A percentile compares a stretch with the other conserved stretches of the same genome.
These are phyloP conservation scores for Neonectria faginata DNA, from an alignment of 2,329 filamentous ascomycete genomes.

Conservation along the genomic window DNA sequence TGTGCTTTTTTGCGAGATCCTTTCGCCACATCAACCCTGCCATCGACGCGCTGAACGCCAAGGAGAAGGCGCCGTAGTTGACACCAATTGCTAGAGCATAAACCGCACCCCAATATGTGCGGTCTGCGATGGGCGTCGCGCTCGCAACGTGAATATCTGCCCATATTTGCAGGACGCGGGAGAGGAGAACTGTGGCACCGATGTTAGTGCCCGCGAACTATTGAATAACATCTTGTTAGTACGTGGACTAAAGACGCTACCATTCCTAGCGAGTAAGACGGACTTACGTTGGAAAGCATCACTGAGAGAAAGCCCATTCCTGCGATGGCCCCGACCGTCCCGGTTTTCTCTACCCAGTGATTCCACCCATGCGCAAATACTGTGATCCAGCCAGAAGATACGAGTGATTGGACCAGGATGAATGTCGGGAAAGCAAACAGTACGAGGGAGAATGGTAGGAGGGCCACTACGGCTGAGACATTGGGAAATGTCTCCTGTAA, in stretches of 20 bases:
- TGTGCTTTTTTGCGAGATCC: slow-evolving; percentile 75
- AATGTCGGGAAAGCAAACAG: slow-evolving; percentile 83
- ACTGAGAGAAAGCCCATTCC: slow-evolving; percentile 81
- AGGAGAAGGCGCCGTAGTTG: slow-evolving; percentile 80
- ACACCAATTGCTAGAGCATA: slow-evolving; percentile 81
- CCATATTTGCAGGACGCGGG: slow-evolving; percentile 77
- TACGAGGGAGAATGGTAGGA: slow-evolving; percentile 75
- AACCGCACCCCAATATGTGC: slow-evolving; percentile 79
- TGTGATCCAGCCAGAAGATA: slow-evolving; percentile 79
- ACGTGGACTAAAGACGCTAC: too few relatives aligned
- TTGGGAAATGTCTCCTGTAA: slow-evolving; percentile 78
- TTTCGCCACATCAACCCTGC: slow-evolving; percentile 80
- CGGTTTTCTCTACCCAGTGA: slow-evolving; percentile 77
- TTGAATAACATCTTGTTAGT: neutral
- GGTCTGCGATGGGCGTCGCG: slow-evolving; percentile 65
- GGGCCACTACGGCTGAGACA: slow-evolving; percentile 70
- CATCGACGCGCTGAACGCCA: slow-evolving; percentile 77
- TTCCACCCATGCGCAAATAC: slow-evolving; percentile 81
- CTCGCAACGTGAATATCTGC: slow-evolving; percentile 65
- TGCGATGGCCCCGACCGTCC: slow-evolving; percentile 74
- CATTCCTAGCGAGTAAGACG: too few relatives aligned
- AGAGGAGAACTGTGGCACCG: slow-evolving; percentile 79
- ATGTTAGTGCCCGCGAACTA: slow-evolving; percentile 84
- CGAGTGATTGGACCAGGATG: slow-evolving; percentile 76
- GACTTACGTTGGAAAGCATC: slow-evolving; percentile 76